These are phyloP conservation scores for Thalassiosira livingstoniorum DNA, from an alignment of 352 stramenopile genomes.

Conservation along the genomic window DNA sequence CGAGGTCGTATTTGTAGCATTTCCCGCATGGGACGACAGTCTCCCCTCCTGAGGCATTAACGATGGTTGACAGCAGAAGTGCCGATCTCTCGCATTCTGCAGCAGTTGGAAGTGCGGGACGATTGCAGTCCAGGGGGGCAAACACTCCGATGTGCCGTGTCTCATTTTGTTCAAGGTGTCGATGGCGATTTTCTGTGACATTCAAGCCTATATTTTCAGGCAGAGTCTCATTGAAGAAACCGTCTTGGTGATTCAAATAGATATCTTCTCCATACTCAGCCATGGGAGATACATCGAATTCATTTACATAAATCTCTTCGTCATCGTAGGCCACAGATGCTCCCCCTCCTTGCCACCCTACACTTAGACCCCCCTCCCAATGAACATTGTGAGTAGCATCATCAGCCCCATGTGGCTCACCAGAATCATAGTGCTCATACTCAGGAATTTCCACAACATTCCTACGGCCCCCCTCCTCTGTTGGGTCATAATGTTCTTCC, in stretches of 20 bases:
- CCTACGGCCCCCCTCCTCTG: too few relatives aligned
- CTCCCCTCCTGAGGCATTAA: neutral
- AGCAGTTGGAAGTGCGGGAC: conserved; percentile 4
- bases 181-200: neutral
- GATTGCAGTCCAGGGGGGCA: conserved; percentile 38
- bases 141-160: conserved; percentile 25
- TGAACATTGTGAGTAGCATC: too few relatives aligned
- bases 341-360: neutral
- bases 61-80: conserved; percentile 20
- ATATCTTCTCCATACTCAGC: neutral
- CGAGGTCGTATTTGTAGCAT: conserved; percentile 54
- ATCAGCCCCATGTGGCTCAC: too few relatives aligned
- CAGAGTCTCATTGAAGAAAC: neutral
- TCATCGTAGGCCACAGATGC: neutral
- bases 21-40: conserved; percentile 47
- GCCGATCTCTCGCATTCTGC: conserved; percentile 15
- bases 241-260: neutral
- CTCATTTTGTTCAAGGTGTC: neutral
- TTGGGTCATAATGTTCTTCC: too few relatives aligned
- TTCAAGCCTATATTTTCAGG: neutral
- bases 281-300: neutral
- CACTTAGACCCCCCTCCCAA: too few relatives aligned
- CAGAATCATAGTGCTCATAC: too few relatives aligned
- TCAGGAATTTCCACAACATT: too few relatives aligned
- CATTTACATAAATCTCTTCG: neutral